Percentiles rank a stretch among this genome's conserved stretches.
Conservation (phyloP, 2,329 filamentous ascomycete species). For the Ceratocystis ficicola region DNA sequence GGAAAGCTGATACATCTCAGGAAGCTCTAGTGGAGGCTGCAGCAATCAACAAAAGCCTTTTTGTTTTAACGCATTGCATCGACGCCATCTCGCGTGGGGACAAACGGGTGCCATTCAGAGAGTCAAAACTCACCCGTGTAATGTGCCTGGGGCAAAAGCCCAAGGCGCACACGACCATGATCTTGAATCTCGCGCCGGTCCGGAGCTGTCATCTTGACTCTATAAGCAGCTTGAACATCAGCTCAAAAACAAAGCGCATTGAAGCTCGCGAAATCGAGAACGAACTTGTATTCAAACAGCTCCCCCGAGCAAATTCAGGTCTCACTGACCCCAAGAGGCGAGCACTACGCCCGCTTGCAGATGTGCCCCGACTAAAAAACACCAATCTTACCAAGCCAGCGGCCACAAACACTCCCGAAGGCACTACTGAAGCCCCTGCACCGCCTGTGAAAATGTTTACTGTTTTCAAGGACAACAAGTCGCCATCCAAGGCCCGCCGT, state of each 20-base stretch:
- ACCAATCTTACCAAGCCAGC: conserved; percentile 9
- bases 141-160: conserved; percentile 76
- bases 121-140: conserved; percentile 96
- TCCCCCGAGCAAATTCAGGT: conserved; percentile 42
- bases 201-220: conserved; percentile 89
- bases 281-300: conserved; percentile 74
- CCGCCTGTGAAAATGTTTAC: conserved; percentile 74
- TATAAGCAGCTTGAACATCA: conserved; percentile 85
- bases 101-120: conserved; percentile 76
- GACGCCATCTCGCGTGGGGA: conserved; percentile 74
- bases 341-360: conserved; percentile 57
- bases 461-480: conserved; percentile 65
- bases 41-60: conserved; percentile 94
- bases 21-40: conserved; percentile 89
- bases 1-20: conserved; percentile 84
- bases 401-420: conserved; percentile 23
- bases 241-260: conserved; percentile 89
- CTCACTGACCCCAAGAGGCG: conserved; percentile 47
- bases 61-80: conserved; percentile 87
- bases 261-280: conserved; percentile 94
- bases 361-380: neutral
- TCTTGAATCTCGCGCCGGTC: conserved; percentile 84
- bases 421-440: conserved; percentile 41
- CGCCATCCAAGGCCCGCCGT: conserved; percentile 30
- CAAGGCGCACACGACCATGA: conserved; percentile 91